phyloP scores from a whole-genome alignment of 2,329 filamentous ascomycete genomes.

The Stemphylium vesicarium region DNA sequence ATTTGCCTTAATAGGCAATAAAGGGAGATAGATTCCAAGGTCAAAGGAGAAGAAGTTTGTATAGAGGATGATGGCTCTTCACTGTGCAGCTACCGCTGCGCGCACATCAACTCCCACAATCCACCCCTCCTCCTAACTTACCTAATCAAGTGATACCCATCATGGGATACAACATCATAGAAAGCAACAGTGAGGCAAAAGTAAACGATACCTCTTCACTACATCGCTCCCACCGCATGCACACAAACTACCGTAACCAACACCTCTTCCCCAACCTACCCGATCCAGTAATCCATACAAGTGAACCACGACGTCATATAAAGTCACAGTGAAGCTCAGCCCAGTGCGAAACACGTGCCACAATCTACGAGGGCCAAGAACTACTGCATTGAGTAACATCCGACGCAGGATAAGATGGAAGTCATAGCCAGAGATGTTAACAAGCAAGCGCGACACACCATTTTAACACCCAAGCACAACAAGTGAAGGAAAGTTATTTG shows the following conservation, averaged over 20 bases:
- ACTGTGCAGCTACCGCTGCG: neutral
- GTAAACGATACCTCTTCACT: neutral
- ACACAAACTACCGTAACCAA: neutral
- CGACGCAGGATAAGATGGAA: neutral
- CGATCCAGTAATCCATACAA: neutral
- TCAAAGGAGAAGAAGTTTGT: neutral
- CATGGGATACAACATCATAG: neutral
- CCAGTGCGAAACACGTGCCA: neutral
- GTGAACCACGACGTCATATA: neutral
- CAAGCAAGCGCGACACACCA: neutral
- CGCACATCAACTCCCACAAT: neutral
- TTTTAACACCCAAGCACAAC: neutral
- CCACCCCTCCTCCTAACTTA: neutral
- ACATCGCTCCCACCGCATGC: too few species aligned
- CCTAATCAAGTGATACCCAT: neutral
- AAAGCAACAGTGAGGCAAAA: too few species aligned
- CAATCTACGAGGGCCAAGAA: neutral
- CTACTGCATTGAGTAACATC: constrained; percentile 1
- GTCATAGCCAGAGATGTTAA: too few species aligned
- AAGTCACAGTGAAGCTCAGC: too few species aligned
- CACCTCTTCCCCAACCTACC: neutral
- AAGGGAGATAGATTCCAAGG: neutral
- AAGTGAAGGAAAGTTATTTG: too few species aligned
- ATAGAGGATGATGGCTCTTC: neutral
- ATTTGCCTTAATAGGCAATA: neutral